phyloP scores from a whole-genome alignment of 345 rosid species.

The Ceriops tagal region DNA sequence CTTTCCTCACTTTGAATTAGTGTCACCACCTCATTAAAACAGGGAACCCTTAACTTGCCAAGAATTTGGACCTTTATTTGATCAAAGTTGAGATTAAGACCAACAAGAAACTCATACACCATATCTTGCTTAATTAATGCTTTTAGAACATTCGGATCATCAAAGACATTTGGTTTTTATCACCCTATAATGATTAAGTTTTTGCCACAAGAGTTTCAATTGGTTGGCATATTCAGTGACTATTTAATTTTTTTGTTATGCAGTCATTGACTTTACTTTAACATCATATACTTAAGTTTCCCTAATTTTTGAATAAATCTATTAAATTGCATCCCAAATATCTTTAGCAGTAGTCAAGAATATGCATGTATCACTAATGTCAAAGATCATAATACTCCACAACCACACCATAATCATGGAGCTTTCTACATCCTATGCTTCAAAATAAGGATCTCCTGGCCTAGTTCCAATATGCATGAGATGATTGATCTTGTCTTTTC shows the following conservation, averaged over 20 bases:
- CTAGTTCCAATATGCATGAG: not conserved
- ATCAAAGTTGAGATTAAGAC: not conserved
- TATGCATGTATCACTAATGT: not conserved
- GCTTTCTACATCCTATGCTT: not conserved
- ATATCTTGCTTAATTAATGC: not conserved
- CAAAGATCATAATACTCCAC: not conserved
- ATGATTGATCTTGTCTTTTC: not conserved
- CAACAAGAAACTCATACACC: not conserved
- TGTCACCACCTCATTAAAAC: slow-evolving; percentile 1
- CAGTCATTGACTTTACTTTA: too few relatives aligned
- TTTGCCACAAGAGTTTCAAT: too few relatives aligned
- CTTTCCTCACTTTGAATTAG: not conserved
- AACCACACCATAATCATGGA: not conserved
- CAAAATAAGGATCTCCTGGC: not conserved
- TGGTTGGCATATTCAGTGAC: too few relatives aligned
- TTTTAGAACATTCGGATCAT: not conserved
- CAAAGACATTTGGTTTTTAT: not conserved
- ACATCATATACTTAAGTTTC: too few relatives aligned
- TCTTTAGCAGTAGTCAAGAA: too few relatives aligned
- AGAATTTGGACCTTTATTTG: not conserved
- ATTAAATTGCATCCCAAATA: too few relatives aligned
- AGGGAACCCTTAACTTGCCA: not conserved
- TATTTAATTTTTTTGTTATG: too few relatives aligned
- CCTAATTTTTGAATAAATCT: too few relatives aligned
- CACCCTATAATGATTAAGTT: too few relatives aligned